phyloP scores from a whole-genome alignment of 768 basidiomycete species.

The Tylopilus rubrobrunneus region DNA sequence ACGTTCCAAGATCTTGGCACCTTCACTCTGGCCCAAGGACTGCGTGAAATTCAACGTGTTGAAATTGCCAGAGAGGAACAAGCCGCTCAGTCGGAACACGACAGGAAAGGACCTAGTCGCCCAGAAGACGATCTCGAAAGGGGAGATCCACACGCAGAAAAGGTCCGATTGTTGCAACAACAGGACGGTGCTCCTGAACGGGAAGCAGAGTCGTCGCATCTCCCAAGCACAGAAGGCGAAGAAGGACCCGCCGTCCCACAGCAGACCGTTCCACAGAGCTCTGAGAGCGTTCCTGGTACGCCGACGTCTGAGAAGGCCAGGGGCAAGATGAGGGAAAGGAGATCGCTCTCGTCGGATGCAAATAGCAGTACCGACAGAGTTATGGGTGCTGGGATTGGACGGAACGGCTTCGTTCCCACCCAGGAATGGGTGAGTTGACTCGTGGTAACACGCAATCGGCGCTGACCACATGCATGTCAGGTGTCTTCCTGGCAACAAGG shows the following conservation, averaged over 20 bases:
- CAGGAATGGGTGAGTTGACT: conserved; percentile 81
- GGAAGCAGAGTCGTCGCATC: conserved; percentile 21
- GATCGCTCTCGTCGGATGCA: conserved; percentile 50
- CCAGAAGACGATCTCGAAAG: conserved; percentile 26
- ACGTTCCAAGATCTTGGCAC: conserved; percentile 88
- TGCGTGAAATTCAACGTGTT: conserved; percentile 77
- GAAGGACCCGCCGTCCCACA: conserved; percentile 22
- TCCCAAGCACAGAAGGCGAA: conserved; percentile 9
- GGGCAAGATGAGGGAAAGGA: conserved; percentile 85
- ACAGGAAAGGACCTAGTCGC: conserved; percentile 14
- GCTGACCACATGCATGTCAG: conserved; percentile 32
- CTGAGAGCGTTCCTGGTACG: conserved; percentile 33
- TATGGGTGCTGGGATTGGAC: conserved; percentile 69
- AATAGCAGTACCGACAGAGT: conserved; percentile 57
- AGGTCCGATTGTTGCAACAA: conserved; percentile 59
- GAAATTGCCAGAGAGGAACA: conserved; percentile 74
- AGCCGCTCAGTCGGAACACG: conserved; percentile 30
- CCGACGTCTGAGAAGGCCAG: conserved; percentile 79
- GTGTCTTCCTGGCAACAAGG: conserved; percentile 97
- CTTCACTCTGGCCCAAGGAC: conserved; percentile 81
- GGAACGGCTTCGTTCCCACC: conserved; percentile 91
- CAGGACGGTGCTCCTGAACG: conserved; percentile 37
- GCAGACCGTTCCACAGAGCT: conserved; percentile 42
- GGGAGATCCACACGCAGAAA: conserved; percentile 45
- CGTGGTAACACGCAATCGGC: neutral